phyloP scores from a whole-genome alignment of 2,329 filamentous ascomycete species.

The Pseudocercospora musae region DNA sequence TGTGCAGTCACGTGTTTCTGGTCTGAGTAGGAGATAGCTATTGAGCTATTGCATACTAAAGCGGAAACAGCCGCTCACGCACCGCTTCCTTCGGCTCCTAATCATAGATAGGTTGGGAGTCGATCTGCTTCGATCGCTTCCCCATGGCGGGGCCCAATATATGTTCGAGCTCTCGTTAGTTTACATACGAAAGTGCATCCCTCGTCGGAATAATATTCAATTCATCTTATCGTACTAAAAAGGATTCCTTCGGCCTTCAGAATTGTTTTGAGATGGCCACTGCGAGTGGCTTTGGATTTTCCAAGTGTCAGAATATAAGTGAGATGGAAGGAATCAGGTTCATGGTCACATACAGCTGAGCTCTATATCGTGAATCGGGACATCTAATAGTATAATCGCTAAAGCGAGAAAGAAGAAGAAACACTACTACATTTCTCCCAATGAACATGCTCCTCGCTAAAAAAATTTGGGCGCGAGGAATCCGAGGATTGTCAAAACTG shows the following conservation, averaged over 20 bases:
- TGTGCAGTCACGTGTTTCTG: no score
- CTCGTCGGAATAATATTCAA: background rate
- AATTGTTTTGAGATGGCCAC: background rate
- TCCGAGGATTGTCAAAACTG: background rate
- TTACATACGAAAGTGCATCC: background rate
- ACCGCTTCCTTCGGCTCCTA: background rate
- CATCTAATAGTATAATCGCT: background rate
- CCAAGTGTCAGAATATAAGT: no score
- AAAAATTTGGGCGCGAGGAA: background rate
- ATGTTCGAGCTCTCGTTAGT: background rate
- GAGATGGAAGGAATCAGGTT: no score
- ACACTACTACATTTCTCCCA: conserved; percentile 5
- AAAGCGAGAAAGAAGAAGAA: background rate
- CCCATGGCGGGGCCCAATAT: background rate
- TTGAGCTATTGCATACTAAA: background rate
- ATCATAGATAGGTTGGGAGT: background rate
- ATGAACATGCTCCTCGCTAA: conserved; percentile 7
- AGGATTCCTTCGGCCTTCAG: background rate
- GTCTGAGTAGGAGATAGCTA: no score
- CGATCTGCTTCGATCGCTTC: background rate
- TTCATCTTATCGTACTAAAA: background rate
- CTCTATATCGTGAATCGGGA: conserved; percentile 2
- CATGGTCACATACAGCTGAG: background rate
- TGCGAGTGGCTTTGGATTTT: no score
- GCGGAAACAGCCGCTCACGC: background rate